Conservation (phyloP, 1,284 basidiomycete genomes). For the Cryptococcus floricola region DNA sequence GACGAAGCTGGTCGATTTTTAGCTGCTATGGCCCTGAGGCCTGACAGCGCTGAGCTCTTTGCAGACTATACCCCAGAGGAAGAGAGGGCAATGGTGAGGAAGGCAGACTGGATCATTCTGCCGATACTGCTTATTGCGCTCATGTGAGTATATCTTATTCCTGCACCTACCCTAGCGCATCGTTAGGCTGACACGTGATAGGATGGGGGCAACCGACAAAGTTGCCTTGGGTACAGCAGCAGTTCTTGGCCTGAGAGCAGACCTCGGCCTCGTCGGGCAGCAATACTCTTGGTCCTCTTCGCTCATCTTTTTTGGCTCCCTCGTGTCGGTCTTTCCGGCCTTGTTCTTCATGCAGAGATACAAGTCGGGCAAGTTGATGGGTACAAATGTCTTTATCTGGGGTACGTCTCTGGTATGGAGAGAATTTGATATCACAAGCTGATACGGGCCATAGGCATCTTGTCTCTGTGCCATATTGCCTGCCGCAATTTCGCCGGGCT, state of each 20-base stretch:
- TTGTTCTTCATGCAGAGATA: slow-evolving; percentile 7
- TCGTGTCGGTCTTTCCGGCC: slow-evolving; percentile 10
- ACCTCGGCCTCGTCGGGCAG: slow-evolving; percentile 22
- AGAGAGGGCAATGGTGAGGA: slow-evolving; percentile 19
- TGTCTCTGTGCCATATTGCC: too few relatives aligned
- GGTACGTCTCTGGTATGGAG: too few relatives aligned
- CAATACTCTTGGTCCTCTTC: slow-evolving; percentile 26
- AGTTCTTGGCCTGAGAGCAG: slow-evolving; percentile 15
- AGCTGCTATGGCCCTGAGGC: slow-evolving; percentile 15
- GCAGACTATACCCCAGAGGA: slow-evolving; percentile 23
- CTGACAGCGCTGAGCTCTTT: slow-evolving; percentile 21
- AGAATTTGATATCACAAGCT: too few relatives aligned
- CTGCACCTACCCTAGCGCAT: slow-evolving; percentile 1
- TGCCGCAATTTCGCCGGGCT: background rate
- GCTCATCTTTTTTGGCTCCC: slow-evolving; percentile 18
- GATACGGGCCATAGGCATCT: too few relatives aligned
- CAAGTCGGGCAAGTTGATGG: too few relatives aligned
- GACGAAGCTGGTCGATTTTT: slow-evolving; percentile 25
- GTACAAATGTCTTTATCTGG: too few relatives aligned
- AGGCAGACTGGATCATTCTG: slow-evolving; percentile 8
- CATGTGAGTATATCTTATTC: slow-evolving; percentile 7
- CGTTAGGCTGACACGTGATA: background rate
- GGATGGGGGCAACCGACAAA: slow-evolving; percentile 21
- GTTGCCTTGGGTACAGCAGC: slow-evolving; percentile 26
- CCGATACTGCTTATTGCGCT: background rate